These are phyloP conservation scores for Termitomyces sp. DNA, from an alignment of 768 basidiomycete species.

Conservation along the genomic window DNA sequence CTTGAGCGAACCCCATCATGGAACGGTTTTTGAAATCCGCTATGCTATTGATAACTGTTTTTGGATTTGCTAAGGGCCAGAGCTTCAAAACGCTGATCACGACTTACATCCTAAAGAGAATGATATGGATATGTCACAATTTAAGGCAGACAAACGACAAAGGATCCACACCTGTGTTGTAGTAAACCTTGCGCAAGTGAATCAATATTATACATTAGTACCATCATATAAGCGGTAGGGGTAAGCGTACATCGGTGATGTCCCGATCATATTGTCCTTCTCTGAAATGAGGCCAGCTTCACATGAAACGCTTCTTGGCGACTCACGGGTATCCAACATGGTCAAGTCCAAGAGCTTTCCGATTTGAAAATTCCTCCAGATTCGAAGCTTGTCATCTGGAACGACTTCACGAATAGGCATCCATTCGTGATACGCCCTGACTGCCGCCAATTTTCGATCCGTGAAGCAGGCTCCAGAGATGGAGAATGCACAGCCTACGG, in stretches of 20 bases:
- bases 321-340: constrained; percentile 59
- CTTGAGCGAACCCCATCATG: not conserved
- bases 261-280: constrained; percentile 1
- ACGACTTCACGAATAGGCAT: constrained; percentile 60
- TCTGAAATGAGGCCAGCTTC: not conserved
- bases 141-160: not conserved
- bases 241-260: not conserved
- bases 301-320: not conserved
- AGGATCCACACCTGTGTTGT: not conserved
- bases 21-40: not conserved
- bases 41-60: not conserved
- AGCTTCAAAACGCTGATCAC: not conserved
- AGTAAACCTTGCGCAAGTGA: not conserved
- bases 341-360: constrained; percentile 61
- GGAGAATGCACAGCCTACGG: constrained; percentile 48
- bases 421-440: constrained; percentile 61
- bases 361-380: constrained; percentile 65
- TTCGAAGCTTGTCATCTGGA: constrained; percentile 52
- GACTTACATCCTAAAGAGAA: constrained; percentile 22
- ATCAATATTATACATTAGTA: not conserved
- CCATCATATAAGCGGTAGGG: not conserved
- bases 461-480: constrained; percentile 42
- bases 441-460: constrained; percentile 56
- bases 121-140: not conserved
- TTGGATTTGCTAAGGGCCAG: not conserved